Conservation (phyloP, 495 filamentous ascomycete genomes). For the Trichoderma virens region DNA sequence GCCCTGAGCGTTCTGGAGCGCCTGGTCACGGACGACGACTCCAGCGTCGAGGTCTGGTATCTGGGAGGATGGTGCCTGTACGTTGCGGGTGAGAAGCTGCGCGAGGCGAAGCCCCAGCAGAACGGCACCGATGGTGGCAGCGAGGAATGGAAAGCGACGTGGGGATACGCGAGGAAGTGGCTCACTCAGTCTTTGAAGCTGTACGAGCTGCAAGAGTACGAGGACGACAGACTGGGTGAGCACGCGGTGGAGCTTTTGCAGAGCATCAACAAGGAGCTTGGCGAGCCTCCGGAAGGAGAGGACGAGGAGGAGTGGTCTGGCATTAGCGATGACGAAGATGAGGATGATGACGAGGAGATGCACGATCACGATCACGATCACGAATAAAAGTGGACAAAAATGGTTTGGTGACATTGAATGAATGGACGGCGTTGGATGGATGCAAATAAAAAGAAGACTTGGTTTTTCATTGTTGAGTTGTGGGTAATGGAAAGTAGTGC, state of each 20-base stretch:
- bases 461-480: neutral
- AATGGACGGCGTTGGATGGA: slow-evolving; percentile 21
- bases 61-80: slow-evolving; percentile 88
- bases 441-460: neutral
- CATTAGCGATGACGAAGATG: slow-evolving; percentile 33
- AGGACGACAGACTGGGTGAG: slow-evolving; percentile 60
- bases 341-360: slow-evolving; percentile 26
- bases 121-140: slow-evolving; percentile 18
- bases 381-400: slow-evolving; percentile 12
- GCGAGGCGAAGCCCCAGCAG: slow-evolving; percentile 23
- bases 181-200: slow-evolving; percentile 52
- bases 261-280: slow-evolving; percentile 47
- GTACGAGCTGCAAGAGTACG: slow-evolving; percentile 56
- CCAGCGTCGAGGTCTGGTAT: slow-evolving; percentile 94
- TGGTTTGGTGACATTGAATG: slow-evolving; percentile 18
- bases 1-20: slow-evolving; percentile 80
- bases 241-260: slow-evolving; percentile 56
- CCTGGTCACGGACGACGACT: slow-evolving; percentile 79
- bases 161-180: slow-evolving; percentile 54
- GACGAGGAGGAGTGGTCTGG: slow-evolving; percentile 43
- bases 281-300: slow-evolving; percentile 38
- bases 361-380: slow-evolving; percentile 12
- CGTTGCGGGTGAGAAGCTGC: slow-evolving; percentile 63
- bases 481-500: neutral
- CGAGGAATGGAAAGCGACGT: slow-evolving; percentile 38